Conservation (phyloP, 805 yeast genomes). For the Ogataea parapolymorpha region DNA sequence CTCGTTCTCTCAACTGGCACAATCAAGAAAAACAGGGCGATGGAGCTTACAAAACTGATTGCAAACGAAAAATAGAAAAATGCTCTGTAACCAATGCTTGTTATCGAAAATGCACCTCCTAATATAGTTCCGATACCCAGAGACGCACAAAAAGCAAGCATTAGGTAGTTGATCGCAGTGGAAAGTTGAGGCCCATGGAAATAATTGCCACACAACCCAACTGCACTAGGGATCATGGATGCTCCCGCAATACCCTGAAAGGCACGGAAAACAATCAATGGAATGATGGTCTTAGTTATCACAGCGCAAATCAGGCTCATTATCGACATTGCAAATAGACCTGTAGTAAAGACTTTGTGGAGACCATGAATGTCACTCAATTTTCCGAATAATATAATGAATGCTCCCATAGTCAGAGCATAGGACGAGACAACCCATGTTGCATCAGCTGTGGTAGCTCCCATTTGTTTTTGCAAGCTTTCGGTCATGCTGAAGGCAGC, state of each 20-base stretch:
- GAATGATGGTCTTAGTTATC: not conserved
- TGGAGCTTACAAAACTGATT: conserved; percentile 14
- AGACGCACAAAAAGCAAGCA: not conserved
- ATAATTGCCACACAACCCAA: not conserved
- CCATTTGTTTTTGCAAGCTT: no score
- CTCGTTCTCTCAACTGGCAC: conserved; percentile 30
- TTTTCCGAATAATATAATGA: no score
- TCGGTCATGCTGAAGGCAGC: no score
- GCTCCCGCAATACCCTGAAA: not conserved
- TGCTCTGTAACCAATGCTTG: no score
- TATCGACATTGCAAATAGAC: not conserved
- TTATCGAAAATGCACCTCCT: no score
- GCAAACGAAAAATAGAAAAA: conserved; percentile 41
- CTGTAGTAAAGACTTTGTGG: no score
- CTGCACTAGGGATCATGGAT: not conserved
- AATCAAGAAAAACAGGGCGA: conserved; percentile 22
- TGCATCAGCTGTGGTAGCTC: no score
- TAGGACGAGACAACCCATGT: no score
- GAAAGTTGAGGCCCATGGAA: no score
- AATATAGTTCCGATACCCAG: conserved; percentile 38
- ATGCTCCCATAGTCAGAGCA: no score
- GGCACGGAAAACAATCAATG: not conserved
- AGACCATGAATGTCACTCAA: no score
- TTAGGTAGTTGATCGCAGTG: no score
- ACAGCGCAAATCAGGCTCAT: not conserved